Percentiles rank a stretch among this genome's conserved stretches.
Conservation (phyloP, 192 early-diverging fungal species). For the Borealophlyctis nickersoniae region DNA sequence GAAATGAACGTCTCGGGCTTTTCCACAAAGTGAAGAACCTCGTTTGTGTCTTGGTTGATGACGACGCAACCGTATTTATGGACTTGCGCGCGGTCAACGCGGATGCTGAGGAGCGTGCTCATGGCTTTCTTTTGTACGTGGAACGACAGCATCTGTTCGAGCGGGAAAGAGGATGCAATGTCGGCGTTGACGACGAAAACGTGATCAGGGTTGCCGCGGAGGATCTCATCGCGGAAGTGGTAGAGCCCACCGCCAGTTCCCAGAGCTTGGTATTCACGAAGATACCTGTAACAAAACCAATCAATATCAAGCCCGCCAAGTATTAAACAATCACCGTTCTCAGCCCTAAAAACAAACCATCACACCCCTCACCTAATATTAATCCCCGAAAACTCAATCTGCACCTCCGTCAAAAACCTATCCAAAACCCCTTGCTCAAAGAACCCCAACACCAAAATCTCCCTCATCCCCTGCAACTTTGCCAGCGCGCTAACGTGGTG, state of each 20-base stretch:
- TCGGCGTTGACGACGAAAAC: slow-evolving; percentile 98
- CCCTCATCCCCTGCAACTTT: slow-evolving; percentile 81
- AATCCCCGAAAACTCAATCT: slow-evolving; percentile 82
- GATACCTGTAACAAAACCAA: slow-evolving; percentile 60
- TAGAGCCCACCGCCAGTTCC: slow-evolving; percentile 97
- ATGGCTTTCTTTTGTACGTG: slow-evolving; percentile 79
- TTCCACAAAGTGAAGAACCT: slow-evolving; percentile 96
- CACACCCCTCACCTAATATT: slow-evolving; percentile 68
- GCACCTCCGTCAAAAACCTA: slow-evolving; percentile 79
- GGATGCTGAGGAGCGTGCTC: slow-evolving; percentile 87
- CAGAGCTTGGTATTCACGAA: slow-evolving; percentile 94
- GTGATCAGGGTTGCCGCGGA: slow-evolving; percentile 83
- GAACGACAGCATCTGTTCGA: slow-evolving; percentile 78
- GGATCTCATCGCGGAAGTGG: slow-evolving; percentile 98
- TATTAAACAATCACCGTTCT: not conserved
- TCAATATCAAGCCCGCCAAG: too few species aligned
- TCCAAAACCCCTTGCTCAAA: slow-evolving; percentile 94
- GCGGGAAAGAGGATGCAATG: slow-evolving; percentile 91
- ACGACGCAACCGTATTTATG: slow-evolving; percentile 92
- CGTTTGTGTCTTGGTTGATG: slow-evolving; percentile 78
- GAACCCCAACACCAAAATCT: slow-evolving; percentile 95
- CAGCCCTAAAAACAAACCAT: not conserved
- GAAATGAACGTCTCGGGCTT: slow-evolving; percentile 96
- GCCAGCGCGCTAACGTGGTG: slow-evolving; percentile 94
- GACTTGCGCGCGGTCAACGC: slow-evolving; percentile 74